Conservation (phyloP, 768 basidiomycete genomes). For the Boletus barrowsii region DNA sequence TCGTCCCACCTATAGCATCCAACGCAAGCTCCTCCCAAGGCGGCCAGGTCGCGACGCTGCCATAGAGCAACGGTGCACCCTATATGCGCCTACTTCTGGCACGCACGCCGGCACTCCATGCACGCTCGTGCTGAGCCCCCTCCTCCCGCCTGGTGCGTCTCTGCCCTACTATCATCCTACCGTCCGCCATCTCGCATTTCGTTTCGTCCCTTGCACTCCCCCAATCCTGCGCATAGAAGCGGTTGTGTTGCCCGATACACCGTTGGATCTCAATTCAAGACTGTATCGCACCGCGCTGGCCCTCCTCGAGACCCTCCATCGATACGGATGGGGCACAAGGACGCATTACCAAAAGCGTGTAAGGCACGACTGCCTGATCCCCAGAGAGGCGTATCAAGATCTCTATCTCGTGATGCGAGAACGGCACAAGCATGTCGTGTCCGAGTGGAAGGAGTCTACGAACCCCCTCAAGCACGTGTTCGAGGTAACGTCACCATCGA, state of each 20-base stretch:
- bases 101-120: conserved; percentile 28
- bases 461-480: conserved; percentile 90
- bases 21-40: conserved; percentile 70
- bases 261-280: conserved; percentile 54
- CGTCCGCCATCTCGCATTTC: conserved; percentile 77
- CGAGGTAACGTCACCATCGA: conserved; percentile 47
- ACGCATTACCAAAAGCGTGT: conserved; percentile 87
- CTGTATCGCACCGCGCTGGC: conserved; percentile 79
- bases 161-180: conserved; percentile 92
- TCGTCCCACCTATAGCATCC: conserved; percentile 49
- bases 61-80: conserved; percentile 74
- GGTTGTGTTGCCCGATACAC: conserved; percentile 40
- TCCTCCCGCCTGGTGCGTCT: conserved; percentile 39
- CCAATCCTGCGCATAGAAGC: conserved; percentile 23
- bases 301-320: conserved; percentile 77
- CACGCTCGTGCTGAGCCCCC: conserved; percentile 58
- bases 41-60: conserved; percentile 71
- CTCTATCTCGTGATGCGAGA: conserved; percentile 86
- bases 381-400: conserved; percentile 82
- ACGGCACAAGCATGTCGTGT: conserved; percentile 71
- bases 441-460: conserved; percentile 76
- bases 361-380: conserved; percentile 74
- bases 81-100: conserved; percentile 44
- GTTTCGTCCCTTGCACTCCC: conserved; percentile 46
- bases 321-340: conserved; percentile 85